Conservation (phyloP, 139 green algal species). For the Tetradesmus obliquus region DNA sequence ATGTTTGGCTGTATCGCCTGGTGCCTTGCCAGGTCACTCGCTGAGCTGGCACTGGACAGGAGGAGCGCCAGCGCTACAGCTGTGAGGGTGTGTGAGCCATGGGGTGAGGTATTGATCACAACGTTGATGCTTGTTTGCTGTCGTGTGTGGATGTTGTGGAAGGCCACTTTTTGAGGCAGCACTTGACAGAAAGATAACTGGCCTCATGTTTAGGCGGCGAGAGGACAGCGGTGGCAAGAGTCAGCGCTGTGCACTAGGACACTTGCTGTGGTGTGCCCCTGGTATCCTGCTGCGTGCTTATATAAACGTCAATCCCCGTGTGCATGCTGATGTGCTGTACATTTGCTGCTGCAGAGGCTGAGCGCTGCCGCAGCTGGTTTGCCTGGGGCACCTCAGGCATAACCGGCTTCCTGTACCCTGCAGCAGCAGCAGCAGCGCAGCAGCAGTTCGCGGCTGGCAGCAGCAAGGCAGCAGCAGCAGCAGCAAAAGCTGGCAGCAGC, state of each 20-base stretch:
- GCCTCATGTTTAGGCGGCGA: too few species aligned
- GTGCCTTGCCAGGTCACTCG: slow-evolving; percentile 59
- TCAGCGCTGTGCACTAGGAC: neutral
- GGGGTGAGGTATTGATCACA: too few species aligned
- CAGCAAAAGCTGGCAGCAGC: neutral
- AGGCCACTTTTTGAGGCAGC: slow-evolving; percentile 53
- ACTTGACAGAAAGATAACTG: slow-evolving; percentile 36
- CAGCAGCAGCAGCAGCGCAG: slow-evolving; percentile 7
- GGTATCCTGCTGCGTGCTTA: neutral
- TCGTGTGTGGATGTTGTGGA: slow-evolving; percentile 54
- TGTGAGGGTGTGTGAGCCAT: neutral
- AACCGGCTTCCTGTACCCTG: slow-evolving; percentile 48
- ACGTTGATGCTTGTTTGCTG: slow-evolving; percentile 15
- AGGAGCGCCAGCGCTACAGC: neutral
- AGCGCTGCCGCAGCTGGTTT: slow-evolving; percentile 56
- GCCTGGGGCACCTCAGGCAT: slow-evolving; percentile 60
- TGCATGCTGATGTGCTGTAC: neutral
- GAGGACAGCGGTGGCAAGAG: too few species aligned
- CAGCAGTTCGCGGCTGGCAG: neutral
- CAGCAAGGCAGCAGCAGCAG: neutral
- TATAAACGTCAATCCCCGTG: too few species aligned
- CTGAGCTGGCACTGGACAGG: slow-evolving; percentile 54
- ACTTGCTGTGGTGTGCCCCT: neutral
- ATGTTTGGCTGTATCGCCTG: slow-evolving; percentile 41
- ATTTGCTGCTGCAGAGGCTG: slow-evolving; percentile 22